phyloP scores from a whole-genome alignment of 2,329 filamentous ascomycete species.

The Knoxdaviesia proteae region DNA sequence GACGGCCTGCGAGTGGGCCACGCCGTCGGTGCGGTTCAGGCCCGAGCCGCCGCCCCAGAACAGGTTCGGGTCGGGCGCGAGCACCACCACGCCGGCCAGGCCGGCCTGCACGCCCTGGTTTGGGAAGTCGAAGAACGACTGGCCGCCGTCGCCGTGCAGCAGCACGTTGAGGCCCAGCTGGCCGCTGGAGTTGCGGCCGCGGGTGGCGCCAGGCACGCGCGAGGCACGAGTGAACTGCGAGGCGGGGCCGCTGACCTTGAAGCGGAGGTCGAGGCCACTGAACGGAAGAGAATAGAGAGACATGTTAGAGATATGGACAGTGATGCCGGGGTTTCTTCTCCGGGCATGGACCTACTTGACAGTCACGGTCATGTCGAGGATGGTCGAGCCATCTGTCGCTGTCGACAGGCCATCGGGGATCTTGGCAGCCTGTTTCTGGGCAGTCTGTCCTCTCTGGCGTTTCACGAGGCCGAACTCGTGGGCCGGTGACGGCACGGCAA shows the following conservation, averaged over 20 bases:
- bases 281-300: not conserved
- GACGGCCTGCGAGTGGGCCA: slow-evolving; percentile 32
- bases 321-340: not conserved
- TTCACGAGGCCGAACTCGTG: no score
- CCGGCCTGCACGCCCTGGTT: slow-evolving; percentile 29
- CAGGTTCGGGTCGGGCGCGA: slow-evolving; percentile 30
- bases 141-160: slow-evolving; percentile 37
- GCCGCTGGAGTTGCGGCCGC: slow-evolving; percentile 11
- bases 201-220: slow-evolving; percentile 23
- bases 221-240: slow-evolving; percentile 28
- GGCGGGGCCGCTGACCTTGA: slow-evolving; percentile 32
- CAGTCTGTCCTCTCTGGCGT: not conserved
- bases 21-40: slow-evolving; percentile 31
- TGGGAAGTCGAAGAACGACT: slow-evolving; percentile 36
- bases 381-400: slow-evolving; percentile 32
- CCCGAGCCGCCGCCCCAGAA: slow-evolving; percentile 36
- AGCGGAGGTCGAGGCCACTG: slow-evolving; percentile 30
- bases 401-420: slow-evolving; percentile 13
- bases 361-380: slow-evolving; percentile 30
- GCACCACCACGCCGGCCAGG: slow-evolving; percentile 29
- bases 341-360: slow-evolving; percentile 22
- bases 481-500: no score
- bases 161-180: slow-evolving; percentile 32
- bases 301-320: slow-evolving; percentile 4
- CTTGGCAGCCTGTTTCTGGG: slow-evolving; percentile 2